phyloP scores from a whole-genome alignment of 768 basidiomycete genomes.

The Cystobasidiopsis lactophilus region DNA sequence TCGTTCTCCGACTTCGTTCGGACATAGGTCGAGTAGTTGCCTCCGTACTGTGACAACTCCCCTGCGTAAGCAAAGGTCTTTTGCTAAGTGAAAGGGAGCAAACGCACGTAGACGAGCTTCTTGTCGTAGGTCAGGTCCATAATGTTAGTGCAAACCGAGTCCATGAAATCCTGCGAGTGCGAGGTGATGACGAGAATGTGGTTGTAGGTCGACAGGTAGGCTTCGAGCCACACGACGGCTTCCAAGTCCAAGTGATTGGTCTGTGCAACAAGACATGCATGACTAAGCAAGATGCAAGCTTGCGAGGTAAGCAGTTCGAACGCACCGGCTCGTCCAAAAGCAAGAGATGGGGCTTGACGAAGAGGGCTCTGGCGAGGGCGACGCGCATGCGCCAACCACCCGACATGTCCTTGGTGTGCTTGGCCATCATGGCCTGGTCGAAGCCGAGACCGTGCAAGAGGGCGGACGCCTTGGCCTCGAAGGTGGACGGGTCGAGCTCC shows the following conservation, averaged over 20 bases:
- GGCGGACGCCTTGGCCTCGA: conserved; percentile 83
- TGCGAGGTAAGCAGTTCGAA: too few relatives aligned
- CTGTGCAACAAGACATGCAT: not conserved
- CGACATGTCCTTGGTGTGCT: conserved; percentile 93
- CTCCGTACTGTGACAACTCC: conserved; percentile 80
- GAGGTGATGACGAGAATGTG: conserved; percentile 94
- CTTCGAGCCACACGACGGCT: conserved; percentile 96
- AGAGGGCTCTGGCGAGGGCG: conserved; percentile 80
- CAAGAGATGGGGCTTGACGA: conserved; percentile 86
- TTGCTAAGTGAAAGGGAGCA: not conserved
- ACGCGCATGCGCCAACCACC: conserved; percentile 99
- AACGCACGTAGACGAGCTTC: conserved; percentile 7
- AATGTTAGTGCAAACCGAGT: conserved; percentile 31
- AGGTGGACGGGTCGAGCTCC: conserved; percentile 83
- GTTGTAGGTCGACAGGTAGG: conserved; percentile 92
- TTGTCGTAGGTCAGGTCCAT: conserved; percentile 7
- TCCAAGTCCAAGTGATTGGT: conserved; percentile 83
- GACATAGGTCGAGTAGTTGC: conserved; percentile 80
- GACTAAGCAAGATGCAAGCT: conserved; percentile 20
- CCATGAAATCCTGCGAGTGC: conserved; percentile 99
- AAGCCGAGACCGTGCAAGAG: conserved; percentile 98
- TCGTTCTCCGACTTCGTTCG: conserved; percentile 93
- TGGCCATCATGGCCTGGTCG: conserved; percentile 70
- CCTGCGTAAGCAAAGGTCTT: conserved; percentile 35
- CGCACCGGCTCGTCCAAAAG: conserved; percentile 53